These are phyloP conservation scores for Quercus tomentella DNA, from an alignment of 331 rosid genomes.

Conservation along the genomic window DNA sequence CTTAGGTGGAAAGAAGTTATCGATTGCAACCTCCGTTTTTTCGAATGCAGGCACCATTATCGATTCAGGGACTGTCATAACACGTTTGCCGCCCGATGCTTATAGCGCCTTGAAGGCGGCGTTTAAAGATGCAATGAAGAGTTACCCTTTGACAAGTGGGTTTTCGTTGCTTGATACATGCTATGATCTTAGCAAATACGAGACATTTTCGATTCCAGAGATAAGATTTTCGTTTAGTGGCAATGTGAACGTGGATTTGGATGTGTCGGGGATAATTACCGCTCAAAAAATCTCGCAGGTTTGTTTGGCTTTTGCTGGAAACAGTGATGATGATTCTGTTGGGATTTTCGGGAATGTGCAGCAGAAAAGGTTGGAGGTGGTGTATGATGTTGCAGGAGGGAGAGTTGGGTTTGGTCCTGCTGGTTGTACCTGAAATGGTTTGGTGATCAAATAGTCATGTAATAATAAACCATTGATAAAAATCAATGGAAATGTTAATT, in stretches of 20 bases:
- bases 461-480: too few species aligned
- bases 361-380: conserved; percentile 57
- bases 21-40: conserved; percentile 36
- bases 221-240: conserved; percentile 35
- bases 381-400: conserved; percentile 55
- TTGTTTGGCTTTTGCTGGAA: conserved; percentile 64
- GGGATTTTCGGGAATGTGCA: conserved; percentile 71
- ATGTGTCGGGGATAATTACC: conserved; percentile 21
- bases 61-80: conserved; percentile 77
- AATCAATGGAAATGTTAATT: too few species aligned
- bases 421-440: conserved; percentile 31
- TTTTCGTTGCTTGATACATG: conserved; percentile 60
- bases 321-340: conserved; percentile 24
- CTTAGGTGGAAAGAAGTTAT: conserved; percentile 24
- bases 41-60: conserved; percentile 50
- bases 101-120: conserved; percentile 34
- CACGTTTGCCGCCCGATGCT: conserved; percentile 56
- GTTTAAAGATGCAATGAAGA: conserved; percentile 41
- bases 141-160: conserved; percentile 23
- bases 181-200: conserved; percentile 40
- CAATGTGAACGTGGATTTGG: conserved; percentile 25
- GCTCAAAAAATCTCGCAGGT: conserved; percentile 15
- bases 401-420: conserved; percentile 59
- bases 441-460: too few species aligned
- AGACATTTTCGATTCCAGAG: conserved; percentile 19